Conservation (phyloP, 2,329 filamentous ascomycete species). For the Curvularia sp. region DNA sequence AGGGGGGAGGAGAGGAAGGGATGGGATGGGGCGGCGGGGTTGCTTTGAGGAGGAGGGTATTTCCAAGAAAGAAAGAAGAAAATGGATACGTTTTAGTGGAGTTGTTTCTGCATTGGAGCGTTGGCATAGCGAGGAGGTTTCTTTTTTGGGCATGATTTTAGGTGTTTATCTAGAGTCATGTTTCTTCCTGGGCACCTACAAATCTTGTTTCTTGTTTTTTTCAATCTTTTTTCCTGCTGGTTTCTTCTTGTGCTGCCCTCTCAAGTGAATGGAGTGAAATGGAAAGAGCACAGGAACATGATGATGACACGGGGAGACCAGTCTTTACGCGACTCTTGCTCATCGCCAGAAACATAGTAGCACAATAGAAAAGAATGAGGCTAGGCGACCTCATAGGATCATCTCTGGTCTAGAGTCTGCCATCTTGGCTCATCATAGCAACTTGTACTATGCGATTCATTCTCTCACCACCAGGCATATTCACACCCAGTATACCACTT, state of each 20-base stretch:
- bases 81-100: neutral
- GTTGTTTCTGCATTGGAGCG: neutral
- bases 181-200: neutral
- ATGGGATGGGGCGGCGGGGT: constrained; percentile 3
- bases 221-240: neutral
- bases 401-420: neutral
- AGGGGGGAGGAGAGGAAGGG: constrained; percentile 26
- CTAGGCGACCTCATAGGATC: too few relatives aligned
- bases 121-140: neutral
- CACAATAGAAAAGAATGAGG: neutral
- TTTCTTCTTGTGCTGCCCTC: neutral
- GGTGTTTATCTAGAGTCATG: neutral
- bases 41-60: neutral
- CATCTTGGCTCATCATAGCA: neutral
- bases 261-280: neutral
- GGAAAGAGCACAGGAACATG: neutral
- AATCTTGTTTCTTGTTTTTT: neutral
- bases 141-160: neutral
- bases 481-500: constrained; percentile 10
- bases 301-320: neutral
- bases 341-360: neutral
- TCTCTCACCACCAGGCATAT: constrained; percentile 12
- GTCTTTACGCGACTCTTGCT: neutral
- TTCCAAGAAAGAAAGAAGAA: neutral
- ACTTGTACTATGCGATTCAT: neutral